A percentile compares a stretch with the other conserved stretches of the same genome.
These are phyloP conservation scores for Astrephomene gubernaculifera DNA, from an alignment of 139 green algal genomes.

Conservation along the genomic window DNA sequence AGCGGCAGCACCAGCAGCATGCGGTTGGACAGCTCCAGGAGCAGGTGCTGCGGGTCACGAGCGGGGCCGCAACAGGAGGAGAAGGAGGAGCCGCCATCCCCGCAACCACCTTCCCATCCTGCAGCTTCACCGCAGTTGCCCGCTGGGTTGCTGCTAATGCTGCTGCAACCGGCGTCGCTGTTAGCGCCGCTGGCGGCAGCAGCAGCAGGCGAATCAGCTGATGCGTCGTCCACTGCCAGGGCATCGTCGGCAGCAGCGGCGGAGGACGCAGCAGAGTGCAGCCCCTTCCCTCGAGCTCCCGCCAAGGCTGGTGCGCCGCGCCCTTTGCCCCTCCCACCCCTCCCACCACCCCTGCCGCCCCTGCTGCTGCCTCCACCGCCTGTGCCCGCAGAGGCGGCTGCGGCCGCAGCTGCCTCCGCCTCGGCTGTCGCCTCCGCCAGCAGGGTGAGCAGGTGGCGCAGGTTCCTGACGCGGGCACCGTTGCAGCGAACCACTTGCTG, in stretches of 20 bases:
- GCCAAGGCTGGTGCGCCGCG: neutral
- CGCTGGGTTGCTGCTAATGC: neutral
- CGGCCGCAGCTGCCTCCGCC: neutral
- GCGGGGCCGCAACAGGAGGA: neutral
- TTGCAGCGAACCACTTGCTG: constrained; percentile 33
- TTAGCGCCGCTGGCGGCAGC: no score
- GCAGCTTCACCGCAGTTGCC: no score
- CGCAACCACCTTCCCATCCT: neutral
- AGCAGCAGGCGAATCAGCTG: neutral
- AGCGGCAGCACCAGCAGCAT: constrained; percentile 39
- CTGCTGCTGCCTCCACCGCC: neutral
- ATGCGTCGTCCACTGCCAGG: neutral
- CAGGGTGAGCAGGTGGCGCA: constrained; percentile 22
- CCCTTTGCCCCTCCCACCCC: no score
- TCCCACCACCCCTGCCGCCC: neutral
- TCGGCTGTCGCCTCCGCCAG: constrained; percentile 4
- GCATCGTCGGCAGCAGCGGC: no score
- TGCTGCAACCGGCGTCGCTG: neutral
- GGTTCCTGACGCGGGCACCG: constrained; percentile 23
- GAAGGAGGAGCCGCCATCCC: neutral
- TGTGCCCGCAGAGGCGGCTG: neutral
- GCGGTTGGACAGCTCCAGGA: constrained; percentile 29
- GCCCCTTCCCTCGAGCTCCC: neutral
- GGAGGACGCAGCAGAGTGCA: no score
- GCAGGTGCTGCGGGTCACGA: neutral